A percentile compares a stretch with the other conserved stretches of the same genome.
phyloP scores from a whole-genome alignment of 768 basidiomycete species.

The Boletellus ananas region DNA sequence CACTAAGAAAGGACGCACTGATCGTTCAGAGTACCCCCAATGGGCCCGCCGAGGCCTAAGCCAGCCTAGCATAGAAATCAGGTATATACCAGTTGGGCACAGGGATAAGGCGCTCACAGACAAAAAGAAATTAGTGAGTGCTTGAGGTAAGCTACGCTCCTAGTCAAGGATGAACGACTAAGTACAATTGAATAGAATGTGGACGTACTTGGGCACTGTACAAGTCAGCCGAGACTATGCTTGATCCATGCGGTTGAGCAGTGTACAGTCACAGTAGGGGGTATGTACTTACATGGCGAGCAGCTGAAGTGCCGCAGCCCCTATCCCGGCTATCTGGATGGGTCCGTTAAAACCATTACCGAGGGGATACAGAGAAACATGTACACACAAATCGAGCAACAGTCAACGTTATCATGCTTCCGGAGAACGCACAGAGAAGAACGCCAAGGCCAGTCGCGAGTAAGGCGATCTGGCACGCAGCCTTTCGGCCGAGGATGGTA shows the following conservation, averaged over 20 bases:
- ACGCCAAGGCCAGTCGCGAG: constrained; percentile 58
- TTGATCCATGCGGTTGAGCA: background rate
- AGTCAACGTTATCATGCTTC: constrained; percentile 65
- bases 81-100: no score
- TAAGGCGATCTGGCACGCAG: constrained; percentile 63
- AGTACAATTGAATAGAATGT: background rate
- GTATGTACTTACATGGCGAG: constrained; percentile 15
- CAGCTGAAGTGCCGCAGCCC: constrained; percentile 19
- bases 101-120: constrained; percentile 9
- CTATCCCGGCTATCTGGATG: constrained; percentile 17
- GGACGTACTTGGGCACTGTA: constrained; percentile 16
- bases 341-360: no score
- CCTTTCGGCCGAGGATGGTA: constrained; percentile 66
- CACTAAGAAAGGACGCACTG: constrained; percentile 6
- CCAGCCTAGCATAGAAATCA: background rate
- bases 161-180: background rate
- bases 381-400: constrained; percentile 63
- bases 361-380: background rate
- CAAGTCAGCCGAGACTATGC: constrained; percentile 23
- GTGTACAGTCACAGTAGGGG: background rate
- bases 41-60: constrained; percentile 21
- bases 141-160: constrained; percentile 35
- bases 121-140: constrained; percentile 34
- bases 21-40: constrained; percentile 20
- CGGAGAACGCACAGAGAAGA: constrained; percentile 61